Conservation (phyloP, 2,329 filamentous ascomycete species). For the Phyllosticta citrichinensis region DNA sequence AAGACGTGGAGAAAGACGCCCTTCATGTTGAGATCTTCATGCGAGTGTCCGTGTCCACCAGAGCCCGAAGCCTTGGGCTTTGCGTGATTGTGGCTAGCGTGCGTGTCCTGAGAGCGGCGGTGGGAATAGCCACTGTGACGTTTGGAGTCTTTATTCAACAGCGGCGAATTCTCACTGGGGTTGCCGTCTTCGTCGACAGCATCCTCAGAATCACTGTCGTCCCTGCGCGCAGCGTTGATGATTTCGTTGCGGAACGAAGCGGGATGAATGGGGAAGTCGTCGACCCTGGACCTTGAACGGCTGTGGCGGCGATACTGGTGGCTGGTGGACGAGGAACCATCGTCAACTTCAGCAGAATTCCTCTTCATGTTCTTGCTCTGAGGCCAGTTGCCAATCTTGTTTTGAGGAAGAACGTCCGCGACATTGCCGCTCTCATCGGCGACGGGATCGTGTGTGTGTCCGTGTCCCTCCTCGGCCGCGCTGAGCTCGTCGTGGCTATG, state of each 20-base stretch:
- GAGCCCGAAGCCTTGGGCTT: conserved; percentile 54
- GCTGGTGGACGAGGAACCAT: neutral
- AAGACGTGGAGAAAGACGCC: conserved; percentile 61
- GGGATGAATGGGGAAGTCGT: conserved; percentile 71
- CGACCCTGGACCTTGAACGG: conserved; percentile 46
- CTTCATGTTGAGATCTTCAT: conserved; percentile 91
- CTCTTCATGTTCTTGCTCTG: conserved; percentile 15
- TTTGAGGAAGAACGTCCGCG: conserved; percentile 54
- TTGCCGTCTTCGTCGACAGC: conserved; percentile 43
- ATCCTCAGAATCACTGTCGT: conserved; percentile 44
- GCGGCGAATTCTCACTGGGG: conserved; percentile 28
- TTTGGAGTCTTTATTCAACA: conserved; percentile 25
- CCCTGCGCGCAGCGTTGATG: conserved; percentile 66
- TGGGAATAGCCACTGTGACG: conserved; percentile 15
- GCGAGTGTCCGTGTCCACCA: conserved; percentile 62
- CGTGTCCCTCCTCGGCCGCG: conserved; percentile 44
- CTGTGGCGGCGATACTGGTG: conserved; percentile 30
- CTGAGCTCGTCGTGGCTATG: conserved; percentile 30
- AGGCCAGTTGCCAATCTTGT: conserved; percentile 44
- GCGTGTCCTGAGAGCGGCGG: conserved; percentile 27
- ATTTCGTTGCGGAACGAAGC: conserved; percentile 87
- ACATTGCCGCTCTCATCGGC: conserved; percentile 49
- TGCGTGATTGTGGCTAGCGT: conserved; percentile 70
- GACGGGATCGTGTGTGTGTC: conserved; percentile 32
- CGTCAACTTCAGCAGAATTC: neutral